Evolutionary conservation across 768 basidiomycete species (phyloP).

Genomic region (Leccinum subtestaceum): DNA sequence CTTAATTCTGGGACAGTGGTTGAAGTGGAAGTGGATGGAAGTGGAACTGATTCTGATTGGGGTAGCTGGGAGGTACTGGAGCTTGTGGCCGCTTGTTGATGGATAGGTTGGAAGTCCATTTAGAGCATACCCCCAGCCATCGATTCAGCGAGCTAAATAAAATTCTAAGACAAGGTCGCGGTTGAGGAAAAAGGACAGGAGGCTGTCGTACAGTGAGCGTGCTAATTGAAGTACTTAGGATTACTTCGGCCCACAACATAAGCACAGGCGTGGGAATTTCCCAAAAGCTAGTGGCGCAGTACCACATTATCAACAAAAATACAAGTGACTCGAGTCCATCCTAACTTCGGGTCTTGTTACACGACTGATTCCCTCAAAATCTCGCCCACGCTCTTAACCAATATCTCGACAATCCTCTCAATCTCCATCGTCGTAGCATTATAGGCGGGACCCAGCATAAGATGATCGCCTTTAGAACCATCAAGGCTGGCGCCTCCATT

Average conservation of each 20-base stretch:
- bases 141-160: conserved; percentile 42
- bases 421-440: conserved; percentile 71
- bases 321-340: background rate
- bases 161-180: conserved; percentile 25
- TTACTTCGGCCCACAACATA: conserved; percentile 20
- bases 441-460: conserved; percentile 78
- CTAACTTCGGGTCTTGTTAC: background rate
- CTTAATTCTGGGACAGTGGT: conserved; percentile 48
- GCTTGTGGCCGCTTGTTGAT: conserved; percentile 70
- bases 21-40: conserved; percentile 37
- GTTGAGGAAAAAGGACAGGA: conserved; percentile 26
- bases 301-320: background rate
- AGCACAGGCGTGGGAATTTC: conserved; percentile 32
- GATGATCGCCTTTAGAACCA: conserved; percentile 69
- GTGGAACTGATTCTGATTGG: conserved; percentile 34
- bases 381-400: conserved; percentile 68
- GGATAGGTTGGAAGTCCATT: conserved; percentile 84
- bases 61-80: conserved; percentile 48
- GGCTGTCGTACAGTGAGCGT: conserved; percentile 15
- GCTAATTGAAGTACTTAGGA: conserved; percentile 24
- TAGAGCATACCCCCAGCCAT: conserved; percentile 87
- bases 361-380: conserved; percentile 42
- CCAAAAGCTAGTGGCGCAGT: conserved; percentile 10
- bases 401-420: conserved; percentile 60
- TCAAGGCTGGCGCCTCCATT: conserved; percentile 65